A percentile compares a stretch with the other conserved stretches of the same genome.
phyloP scores from a whole-genome alignment of 305 asterid genomes.

The Coffea humblotiana region DNA sequence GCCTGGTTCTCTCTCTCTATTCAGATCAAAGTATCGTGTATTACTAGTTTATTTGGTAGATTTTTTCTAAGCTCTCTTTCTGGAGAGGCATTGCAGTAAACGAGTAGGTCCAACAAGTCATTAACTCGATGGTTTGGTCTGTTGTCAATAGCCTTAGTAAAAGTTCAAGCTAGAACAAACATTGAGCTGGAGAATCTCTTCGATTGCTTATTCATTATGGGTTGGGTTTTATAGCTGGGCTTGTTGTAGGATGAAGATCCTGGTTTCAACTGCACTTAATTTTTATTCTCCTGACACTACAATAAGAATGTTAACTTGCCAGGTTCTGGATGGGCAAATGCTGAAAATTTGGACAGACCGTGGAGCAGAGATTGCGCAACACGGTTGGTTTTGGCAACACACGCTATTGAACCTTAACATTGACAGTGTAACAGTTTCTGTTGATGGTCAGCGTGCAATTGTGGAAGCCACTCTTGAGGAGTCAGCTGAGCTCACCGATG shows the following conservation, averaged over 20 bases:
- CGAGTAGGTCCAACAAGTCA: background rate
- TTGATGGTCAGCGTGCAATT: slow-evolving; percentile 81
- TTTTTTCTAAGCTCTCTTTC: background rate
- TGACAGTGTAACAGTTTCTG: slow-evolving; percentile 83
- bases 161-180: background rate
- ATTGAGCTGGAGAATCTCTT: background rate
- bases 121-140: background rate
- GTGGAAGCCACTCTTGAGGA: slow-evolving; percentile 95
- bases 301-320: slow-evolving; percentile 17
- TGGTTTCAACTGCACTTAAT: background rate
- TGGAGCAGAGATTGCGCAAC: slow-evolving; percentile 76
- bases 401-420: slow-evolving; percentile 64
- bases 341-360: slow-evolving; percentile 85
- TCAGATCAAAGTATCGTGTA: background rate
- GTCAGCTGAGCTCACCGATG: slow-evolving; percentile 75
- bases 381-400: slow-evolving; percentile 94
- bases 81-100: background rate
- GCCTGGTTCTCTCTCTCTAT: background rate
- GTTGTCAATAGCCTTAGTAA: background rate
- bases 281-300: background rate
- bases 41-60: background rate
- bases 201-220: background rate
- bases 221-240: background rate
- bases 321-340: slow-evolving; percentile 98
- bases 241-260: background rate